Evolutionary conservation across 2,329 filamentous ascomycete genomes (phyloP).

Genomic region (Westerdykella aurantiaca): DNA sequence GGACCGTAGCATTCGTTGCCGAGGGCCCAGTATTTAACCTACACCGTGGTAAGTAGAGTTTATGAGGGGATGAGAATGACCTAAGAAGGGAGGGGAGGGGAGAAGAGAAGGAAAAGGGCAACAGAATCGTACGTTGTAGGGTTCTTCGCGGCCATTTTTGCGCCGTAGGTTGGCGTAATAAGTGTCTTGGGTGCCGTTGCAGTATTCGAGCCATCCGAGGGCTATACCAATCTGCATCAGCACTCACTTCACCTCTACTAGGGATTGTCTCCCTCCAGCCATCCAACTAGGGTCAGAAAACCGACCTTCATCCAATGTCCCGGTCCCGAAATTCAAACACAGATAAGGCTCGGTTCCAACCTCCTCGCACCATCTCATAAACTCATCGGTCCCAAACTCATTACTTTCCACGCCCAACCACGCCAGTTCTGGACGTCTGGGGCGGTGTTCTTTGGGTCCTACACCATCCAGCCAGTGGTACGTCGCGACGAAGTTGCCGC

Average conservation of each 20-base stretch:
- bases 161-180: constrained; percentile 77
- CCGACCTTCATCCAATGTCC: constrained; percentile 49
- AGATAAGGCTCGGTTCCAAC: constrained; percentile 74
- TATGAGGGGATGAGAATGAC: not conserved
- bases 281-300: constrained; percentile 3
- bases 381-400: constrained; percentile 79
- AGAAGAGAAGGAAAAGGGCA: not conserved
- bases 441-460: constrained; percentile 65
- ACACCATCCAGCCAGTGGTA: constrained; percentile 83
- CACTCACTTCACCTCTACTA: constrained; percentile 67
- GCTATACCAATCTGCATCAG: constrained; percentile 33
- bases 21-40: constrained; percentile 76
- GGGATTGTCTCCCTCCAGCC: constrained; percentile 57
- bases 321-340: constrained; percentile 75
- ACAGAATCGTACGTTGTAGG: constrained; percentile 54
- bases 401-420: constrained; percentile 75
- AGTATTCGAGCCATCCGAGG: constrained; percentile 79
- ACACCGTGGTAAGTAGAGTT: constrained; percentile 4
- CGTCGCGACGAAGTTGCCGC: constrained; percentile 77
- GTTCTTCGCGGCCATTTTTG: constrained; percentile 67
- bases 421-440: constrained; percentile 64
- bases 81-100: not conserved
- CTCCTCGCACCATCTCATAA: constrained; percentile 71
- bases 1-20: constrained; percentile 69
- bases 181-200: constrained; percentile 70